These are phyloP conservation scores for Hypoxylon sp. DNA, from an alignment of 2,329 filamentous ascomycete genomes.

Conservation along the genomic window DNA sequence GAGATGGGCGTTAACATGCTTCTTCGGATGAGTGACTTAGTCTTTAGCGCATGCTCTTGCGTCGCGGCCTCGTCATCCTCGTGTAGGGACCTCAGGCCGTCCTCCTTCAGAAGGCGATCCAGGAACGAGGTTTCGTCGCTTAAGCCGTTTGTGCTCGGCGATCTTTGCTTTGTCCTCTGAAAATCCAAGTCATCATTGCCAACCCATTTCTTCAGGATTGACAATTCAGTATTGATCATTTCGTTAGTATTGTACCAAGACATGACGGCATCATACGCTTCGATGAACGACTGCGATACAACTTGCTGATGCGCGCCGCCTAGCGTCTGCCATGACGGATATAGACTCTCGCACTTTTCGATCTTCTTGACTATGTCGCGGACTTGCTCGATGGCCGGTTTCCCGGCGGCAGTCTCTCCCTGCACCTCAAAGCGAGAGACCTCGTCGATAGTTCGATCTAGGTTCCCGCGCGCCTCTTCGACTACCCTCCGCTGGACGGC, in stretches of 20 bases:
- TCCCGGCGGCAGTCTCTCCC: slow-evolving; percentile 89
- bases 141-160: slow-evolving; percentile 74
- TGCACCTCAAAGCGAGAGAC: slow-evolving; percentile 95
- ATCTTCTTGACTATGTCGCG: slow-evolving; percentile 89
- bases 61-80: slow-evolving; percentile 63
- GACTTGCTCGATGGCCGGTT: slow-evolving; percentile 87
- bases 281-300: slow-evolving; percentile 77
- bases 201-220: slow-evolving; percentile 93
- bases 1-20: slow-evolving; percentile 88
- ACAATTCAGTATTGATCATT: slow-evolving; percentile 93
- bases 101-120: slow-evolving; percentile 93
- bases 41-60: slow-evolving; percentile 48
- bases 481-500: slow-evolving; percentile 86
- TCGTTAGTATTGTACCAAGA: slow-evolving; percentile 98
- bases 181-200: slow-evolving; percentile 96
- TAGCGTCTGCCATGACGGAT: slow-evolving; percentile 80
- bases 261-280: slow-evolving; percentile 87
- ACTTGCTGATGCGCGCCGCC: slow-evolving; percentile 78
- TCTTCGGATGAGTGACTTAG: slow-evolving; percentile 55
- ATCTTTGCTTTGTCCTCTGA: slow-evolving; percentile 73
- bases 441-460: slow-evolving; percentile 81
- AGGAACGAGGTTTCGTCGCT: slow-evolving; percentile 93
- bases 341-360: slow-evolving; percentile 85
- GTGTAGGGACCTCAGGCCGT: slow-evolving; percentile 90
- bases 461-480: slow-evolving; percentile 78